Conservation (phyloP, 202 grass and related monocot genomes). For the Musa balbisiana region DNA sequence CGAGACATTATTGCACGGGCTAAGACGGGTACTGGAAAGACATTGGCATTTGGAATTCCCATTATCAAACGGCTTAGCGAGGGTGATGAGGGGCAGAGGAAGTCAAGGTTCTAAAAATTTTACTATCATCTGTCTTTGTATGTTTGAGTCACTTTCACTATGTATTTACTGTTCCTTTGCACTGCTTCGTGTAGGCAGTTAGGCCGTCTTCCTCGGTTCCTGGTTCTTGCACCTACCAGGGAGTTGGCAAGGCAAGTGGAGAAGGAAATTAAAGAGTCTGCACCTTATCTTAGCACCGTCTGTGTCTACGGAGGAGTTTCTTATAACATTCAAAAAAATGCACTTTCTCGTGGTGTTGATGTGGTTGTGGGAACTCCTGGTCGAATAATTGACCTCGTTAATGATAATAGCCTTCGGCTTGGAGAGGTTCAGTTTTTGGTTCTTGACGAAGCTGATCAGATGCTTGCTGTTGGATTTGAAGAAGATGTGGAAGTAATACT, state of each 20-base stretch:
- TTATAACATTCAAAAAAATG: conserved; percentile 74
- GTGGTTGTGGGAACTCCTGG: conserved; percentile 97
- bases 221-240: conserved; percentile 90
- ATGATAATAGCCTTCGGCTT: conserved; percentile 56
- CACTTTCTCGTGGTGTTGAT: conserved; percentile 81
- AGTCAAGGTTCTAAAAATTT: conserved; percentile 30
- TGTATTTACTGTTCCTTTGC: neutral
- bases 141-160: neutral
- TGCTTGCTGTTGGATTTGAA: conserved; percentile 98
- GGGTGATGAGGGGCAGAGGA: conserved; percentile 38
- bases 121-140: neutral
- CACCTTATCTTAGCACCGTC: conserved; percentile 70
- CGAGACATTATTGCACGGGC: conserved; percentile 92
- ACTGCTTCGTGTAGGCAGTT: conserved; percentile 32
- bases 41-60: conserved; percentile 89
- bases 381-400: conserved; percentile 92
- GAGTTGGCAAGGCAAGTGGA: conserved; percentile 97
- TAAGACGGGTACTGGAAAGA: conserved; percentile 97
- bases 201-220: conserved; percentile 55
- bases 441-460: conserved; percentile 97
- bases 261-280: conserved; percentile 98
- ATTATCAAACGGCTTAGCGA: conserved; percentile 82
- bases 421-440: conserved; percentile 88
- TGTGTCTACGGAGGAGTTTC: conserved; percentile 97
- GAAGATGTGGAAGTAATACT: conserved; percentile 98